Evolutionary conservation across 106 monocot species (phyloP), one percentile per base, ranked within the genome.

Genomic region (Dendrobium officinale): DNA sequence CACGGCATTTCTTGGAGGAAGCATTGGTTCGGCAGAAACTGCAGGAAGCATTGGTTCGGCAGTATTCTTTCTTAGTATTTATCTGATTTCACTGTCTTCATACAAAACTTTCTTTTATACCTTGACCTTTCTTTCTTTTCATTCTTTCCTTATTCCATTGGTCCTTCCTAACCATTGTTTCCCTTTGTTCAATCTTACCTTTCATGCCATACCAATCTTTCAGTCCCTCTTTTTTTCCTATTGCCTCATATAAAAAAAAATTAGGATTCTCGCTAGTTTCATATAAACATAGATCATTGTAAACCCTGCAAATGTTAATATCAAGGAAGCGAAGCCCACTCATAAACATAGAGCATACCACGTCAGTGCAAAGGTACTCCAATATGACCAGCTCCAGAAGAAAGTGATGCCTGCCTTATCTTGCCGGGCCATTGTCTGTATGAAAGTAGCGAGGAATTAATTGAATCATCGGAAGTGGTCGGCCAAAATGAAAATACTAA

Each of bases 331-430:
- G 15, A 15, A 16, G 7, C 16, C 24, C 37, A 10, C 72, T 72
- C 40, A 72, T 72, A 72, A 72, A 3, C 13, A 40, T 72, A 33
- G 37, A 37, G 33, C 72, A 40, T 98, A 98, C 98, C 98, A 98
- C 81, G 98, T 98, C 42, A 98, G 72, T n/a, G 84, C 74, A 88
- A 98, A 98, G 24, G 94, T 98, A 75, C 98, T 94, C 98, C 98
- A 98, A 83, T 98, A 98, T 77, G 98, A 95, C 91, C 92, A 94
- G 82, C 94, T 93, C 98, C 98, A 98, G 81, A 98, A 98, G 79
- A 98, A 95, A 77, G 88, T 89, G 81, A 98, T 95, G 67, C 89
- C 94, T 75, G 89, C 91, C 55, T 92, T 89, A n/a, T 88, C 86
- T 79, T 85, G 91, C 47, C 87, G 85, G 75, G 78, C 87, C 59